These are phyloP conservation scores for Candida manassasensis DNA, from an alignment of 805 yeast species.

Conservation along the genomic window DNA sequence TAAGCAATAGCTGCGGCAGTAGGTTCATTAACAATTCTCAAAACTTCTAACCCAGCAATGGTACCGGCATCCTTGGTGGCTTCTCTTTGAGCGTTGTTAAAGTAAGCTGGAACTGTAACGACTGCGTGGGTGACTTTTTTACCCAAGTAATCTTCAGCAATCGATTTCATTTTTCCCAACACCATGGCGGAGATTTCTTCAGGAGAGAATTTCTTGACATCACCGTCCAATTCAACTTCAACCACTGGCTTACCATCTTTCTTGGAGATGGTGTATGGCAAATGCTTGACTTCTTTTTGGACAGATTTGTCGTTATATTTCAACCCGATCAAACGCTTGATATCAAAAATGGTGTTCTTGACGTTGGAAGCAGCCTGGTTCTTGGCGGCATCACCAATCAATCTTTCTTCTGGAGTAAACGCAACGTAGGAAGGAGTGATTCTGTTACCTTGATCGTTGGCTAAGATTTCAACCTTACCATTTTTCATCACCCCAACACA, in stretches of 20 bases:
- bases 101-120: constrained; percentile 94
- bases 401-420: constrained; percentile 87
- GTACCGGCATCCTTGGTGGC: constrained; percentile 98
- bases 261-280: constrained; percentile 78
- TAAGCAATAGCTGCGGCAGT: constrained; percentile 75
- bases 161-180: constrained; percentile 81
- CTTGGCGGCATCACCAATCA: constrained; percentile 96
- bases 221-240: constrained; percentile 78
- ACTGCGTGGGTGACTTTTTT: constrained; percentile 71
- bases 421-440: constrained; percentile 96
- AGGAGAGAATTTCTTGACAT: constrained; percentile 82
- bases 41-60: constrained; percentile 91
- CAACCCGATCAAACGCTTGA: constrained; percentile 92
- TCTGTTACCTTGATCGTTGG: constrained; percentile 98
- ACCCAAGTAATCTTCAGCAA: constrained; percentile 80
- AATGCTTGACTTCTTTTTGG: constrained; percentile 51
- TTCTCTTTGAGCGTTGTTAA: constrained; percentile 97
- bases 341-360: constrained; percentile 82
- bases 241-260: constrained; percentile 76
- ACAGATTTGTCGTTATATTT: constrained; percentile 78
- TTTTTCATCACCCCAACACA: constrained; percentile 94
- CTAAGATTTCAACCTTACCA: constrained; percentile 91
- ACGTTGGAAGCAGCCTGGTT: constrained; percentile 96
- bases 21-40: constrained; percentile 94
- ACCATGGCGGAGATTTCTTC: constrained; percentile 96